phyloP scores from a whole-genome alignment of 495 filamentous ascomycete species.

The Daldinia vernicosa region DNA sequence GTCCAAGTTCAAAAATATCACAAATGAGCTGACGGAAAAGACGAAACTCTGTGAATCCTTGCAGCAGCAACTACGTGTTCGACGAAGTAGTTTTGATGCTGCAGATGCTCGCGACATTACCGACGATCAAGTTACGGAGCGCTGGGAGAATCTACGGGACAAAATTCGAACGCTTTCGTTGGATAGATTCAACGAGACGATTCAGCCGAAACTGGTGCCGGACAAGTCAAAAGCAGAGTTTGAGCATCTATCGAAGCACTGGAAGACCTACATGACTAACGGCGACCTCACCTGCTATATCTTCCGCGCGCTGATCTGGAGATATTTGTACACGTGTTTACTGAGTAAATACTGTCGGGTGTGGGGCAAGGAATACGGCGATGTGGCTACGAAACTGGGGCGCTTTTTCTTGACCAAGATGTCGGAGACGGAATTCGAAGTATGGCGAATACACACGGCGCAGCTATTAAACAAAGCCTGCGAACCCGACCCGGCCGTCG shows the following conservation, averaged over 20 bases:
- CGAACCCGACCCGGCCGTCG: conserved; percentile 17
- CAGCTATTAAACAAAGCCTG: conserved; percentile 24
- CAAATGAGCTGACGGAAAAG: conserved; percentile 29
- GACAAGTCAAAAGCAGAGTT: conserved; percentile 27
- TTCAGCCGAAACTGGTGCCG: conserved; percentile 24
- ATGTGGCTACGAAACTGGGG: conserved; percentile 16
- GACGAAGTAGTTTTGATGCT: conserved; percentile 2
- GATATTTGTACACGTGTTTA: conserved; percentile 35
- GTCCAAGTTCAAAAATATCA: conserved; percentile 17
- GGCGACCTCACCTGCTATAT: conserved; percentile 34
- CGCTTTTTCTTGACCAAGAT: conserved; percentile 12
- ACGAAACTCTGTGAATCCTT: conserved; percentile 31
- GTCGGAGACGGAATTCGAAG: conserved; percentile 21
- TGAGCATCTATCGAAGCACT: conserved; percentile 38
- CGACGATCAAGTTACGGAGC: conserved; percentile 21
- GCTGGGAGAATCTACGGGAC: conserved; percentile 35
- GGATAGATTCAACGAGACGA: conserved; percentile 27
- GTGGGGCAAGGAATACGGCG: conserved; percentile 37
- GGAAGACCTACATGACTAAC: conserved; percentile 38
- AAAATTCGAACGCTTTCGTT: conserved; percentile 28
- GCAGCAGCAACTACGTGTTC: conserved; percentile 18
- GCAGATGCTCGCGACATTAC: conserved; percentile 12
- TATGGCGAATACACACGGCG: conserved; percentile 40
- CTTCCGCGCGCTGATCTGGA: conserved; percentile 44
- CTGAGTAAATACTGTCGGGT: conserved; percentile 37